These are phyloP conservation scores for Chenopodium berlandieri DNA, from an alignment of 148 eudicot species.

Conservation along the genomic window DNA sequence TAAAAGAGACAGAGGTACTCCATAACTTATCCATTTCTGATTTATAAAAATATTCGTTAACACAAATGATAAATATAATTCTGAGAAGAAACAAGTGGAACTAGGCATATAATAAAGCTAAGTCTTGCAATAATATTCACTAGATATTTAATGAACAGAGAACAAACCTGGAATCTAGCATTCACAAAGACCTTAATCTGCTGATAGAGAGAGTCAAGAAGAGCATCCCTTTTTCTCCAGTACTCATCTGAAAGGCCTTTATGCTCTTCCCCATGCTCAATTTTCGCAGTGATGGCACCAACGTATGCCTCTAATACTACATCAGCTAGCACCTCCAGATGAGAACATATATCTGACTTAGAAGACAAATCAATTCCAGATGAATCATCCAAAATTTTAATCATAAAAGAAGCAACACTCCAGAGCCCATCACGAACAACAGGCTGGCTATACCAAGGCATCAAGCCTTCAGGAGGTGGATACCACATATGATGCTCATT, in stretches of 20 bases:
- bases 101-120: neutral
- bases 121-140: neutral
- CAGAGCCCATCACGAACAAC: conserved; percentile 80
- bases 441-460: conserved; percentile 77
- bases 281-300: conserved; percentile 78
- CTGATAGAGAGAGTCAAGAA: conserved; percentile 81
- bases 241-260: conserved; percentile 72
- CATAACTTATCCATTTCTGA: neutral
- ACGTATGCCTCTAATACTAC: conserved; percentile 81
- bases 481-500: conserved; percentile 94
- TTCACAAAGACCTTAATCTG: conserved; percentile 65
- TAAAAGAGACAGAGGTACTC: neutral
- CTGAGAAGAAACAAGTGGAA: neutral
- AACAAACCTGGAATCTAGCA: conserved; percentile 53
- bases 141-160: neutral
- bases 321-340: conserved; percentile 71
- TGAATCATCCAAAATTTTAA: conserved; percentile 55
- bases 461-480: conserved; percentile 85
- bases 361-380: conserved; percentile 53
- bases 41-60: neutral
- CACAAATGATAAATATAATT: too few species aligned
- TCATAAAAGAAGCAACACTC: conserved; percentile 78
- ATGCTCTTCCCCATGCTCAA: conserved; percentile 79
- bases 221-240: conserved; percentile 68
- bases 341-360: conserved; percentile 58